Evolutionary conservation across 2,329 filamentous ascomycete genomes (phyloP), one percentile per base, ranked within the genome.

Genomic region (Grosmannia serpens): DNA sequence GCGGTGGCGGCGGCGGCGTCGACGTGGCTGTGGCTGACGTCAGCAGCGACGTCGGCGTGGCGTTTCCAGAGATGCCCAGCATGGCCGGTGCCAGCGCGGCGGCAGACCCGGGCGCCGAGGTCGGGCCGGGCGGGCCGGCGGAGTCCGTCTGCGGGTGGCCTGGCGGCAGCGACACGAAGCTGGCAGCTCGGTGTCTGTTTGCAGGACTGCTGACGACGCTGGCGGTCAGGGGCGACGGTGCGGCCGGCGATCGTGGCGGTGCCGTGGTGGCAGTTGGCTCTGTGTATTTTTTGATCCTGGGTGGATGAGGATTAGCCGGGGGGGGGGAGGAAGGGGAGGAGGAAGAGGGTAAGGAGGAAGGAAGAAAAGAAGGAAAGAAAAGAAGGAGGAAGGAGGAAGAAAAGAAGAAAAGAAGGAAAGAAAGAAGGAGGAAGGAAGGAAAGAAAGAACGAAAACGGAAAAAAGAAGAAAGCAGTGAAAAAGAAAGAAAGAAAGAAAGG

Each of bases 211-310:
- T n/a, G 20, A 7, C 41, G 41, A 2, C 8, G 1, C 20, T 44
- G 20, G 9, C 6, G 7, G 41, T 11, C 49, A 29, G 27, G 24
- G 49, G 49, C 20, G 17, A n/a, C 3, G 41, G 41, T 17, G 20
- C 17, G 20, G 13, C 41, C 20, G 41, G 41, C 41, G 41, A 44
- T 6, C 20, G 41, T 5, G 41, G 41, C n/a, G 41, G 3, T 17
- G 41, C 41, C 7, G 41, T 44, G 7, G 41, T 44, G 17, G 41
- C n/a, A n/a, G 41, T 22, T 17, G 41, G 20, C n/a, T 15, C 20
- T n/a, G 73, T 74, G 61, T 78, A 78, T 56, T 71, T 72, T 29
- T 73, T 69, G 17, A 78, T 66, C 56, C 76, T 78, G 53, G 4
- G 13, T 13, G 65, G 22, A 64, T 60, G 54, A 11, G 33, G 13